Conservation (phyloP, 1,139 yeast genomes). For the Diutina ranongensis region DNA sequence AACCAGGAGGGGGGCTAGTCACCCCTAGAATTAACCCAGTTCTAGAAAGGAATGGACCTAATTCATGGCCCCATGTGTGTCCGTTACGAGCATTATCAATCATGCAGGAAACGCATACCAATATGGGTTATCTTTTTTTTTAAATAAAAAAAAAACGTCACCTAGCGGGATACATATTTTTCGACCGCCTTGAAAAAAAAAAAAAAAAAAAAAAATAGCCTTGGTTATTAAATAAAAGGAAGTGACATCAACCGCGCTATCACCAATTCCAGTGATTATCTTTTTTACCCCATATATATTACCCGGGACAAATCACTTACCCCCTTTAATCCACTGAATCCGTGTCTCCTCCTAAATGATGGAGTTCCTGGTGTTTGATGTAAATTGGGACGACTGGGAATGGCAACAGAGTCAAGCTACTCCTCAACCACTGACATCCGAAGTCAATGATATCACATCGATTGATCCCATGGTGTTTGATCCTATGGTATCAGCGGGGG, state of each 20-base stretch:
- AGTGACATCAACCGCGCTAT: too few species aligned
- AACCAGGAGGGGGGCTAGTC: too few species aligned
- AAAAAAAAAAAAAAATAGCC: too few species aligned
- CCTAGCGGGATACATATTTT: background rate
- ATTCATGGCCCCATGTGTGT: too few species aligned
- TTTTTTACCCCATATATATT: background rate
- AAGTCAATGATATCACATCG: background rate
- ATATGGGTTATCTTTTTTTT: background rate
- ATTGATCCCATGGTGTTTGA: background rate
- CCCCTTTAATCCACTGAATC: too few species aligned
- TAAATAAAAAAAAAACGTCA: background rate
- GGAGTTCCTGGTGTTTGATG: constrained; percentile 6
- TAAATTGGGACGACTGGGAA: constrained; percentile 4
- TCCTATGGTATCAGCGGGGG: background rate
- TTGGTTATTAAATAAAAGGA: background rate
- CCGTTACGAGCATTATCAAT: background rate
- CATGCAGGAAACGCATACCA: background rate
- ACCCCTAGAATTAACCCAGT: too few species aligned
- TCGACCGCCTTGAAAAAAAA: background rate
- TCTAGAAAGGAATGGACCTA: too few species aligned
- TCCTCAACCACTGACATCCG: background rate
- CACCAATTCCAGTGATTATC: too few species aligned
- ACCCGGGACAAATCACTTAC: too few species aligned
- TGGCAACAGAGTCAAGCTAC: background rate
- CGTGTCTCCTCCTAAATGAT: too few species aligned